Percentiles rank a stretch among this genome's conserved stretches.
phyloP scores from a whole-genome alignment of 768 basidiomycete species.

The Termitomyces sp. region DNA sequence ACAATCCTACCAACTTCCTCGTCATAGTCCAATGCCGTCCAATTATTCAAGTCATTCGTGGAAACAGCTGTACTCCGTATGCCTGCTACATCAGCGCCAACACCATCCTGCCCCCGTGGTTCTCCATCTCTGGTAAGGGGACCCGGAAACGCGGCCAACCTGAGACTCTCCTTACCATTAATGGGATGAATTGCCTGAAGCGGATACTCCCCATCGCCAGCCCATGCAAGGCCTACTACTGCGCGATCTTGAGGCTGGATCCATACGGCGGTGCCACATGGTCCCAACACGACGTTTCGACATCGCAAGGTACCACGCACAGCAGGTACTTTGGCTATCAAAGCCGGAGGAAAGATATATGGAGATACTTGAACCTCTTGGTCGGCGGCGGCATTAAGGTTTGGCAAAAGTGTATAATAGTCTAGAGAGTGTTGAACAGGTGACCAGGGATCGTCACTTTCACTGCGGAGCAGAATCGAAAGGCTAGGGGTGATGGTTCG shows the following conservation, averaged over 20 bases:
- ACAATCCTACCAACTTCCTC: slow-evolving; percentile 49
- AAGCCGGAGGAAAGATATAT: slow-evolving; percentile 46
- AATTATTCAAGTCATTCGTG: slow-evolving; percentile 31
- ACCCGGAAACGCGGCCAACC: slow-evolving; percentile 47
- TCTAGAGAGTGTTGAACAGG: slow-evolving; percentile 41
- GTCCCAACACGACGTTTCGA: slow-evolving; percentile 45
- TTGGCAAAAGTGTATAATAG: slow-evolving; percentile 41
- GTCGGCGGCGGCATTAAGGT: slow-evolving; percentile 13
- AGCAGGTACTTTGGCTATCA: slow-evolving; percentile 28
- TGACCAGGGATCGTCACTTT: slow-evolving; percentile 59
- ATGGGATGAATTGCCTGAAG: slow-evolving; percentile 11
- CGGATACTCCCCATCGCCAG: slow-evolving; percentile 13
- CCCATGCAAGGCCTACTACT: slow-evolving; percentile 28
- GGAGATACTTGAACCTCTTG: slow-evolving; percentile 10
- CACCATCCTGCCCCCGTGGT: not conserved
- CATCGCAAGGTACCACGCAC: slow-evolving; percentile 49
- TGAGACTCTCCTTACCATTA: slow-evolving; percentile 26
- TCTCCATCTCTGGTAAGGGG: slow-evolving; percentile 18
- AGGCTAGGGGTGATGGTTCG: slow-evolving; percentile 16
- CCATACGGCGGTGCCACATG: slow-evolving; percentile 57
- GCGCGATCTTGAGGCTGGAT: slow-evolving; percentile 48
- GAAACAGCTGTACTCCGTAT: slow-evolving; percentile 22
- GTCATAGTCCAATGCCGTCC: slow-evolving; percentile 60
- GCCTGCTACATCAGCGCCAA: not conserved
- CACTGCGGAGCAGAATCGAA: slow-evolving; percentile 50